Evolutionary conservation across 805 yeast genomes (phyloP), one percentile per base, ranked within the genome.

Genomic region (Barnettozyma siamensis): DNA sequence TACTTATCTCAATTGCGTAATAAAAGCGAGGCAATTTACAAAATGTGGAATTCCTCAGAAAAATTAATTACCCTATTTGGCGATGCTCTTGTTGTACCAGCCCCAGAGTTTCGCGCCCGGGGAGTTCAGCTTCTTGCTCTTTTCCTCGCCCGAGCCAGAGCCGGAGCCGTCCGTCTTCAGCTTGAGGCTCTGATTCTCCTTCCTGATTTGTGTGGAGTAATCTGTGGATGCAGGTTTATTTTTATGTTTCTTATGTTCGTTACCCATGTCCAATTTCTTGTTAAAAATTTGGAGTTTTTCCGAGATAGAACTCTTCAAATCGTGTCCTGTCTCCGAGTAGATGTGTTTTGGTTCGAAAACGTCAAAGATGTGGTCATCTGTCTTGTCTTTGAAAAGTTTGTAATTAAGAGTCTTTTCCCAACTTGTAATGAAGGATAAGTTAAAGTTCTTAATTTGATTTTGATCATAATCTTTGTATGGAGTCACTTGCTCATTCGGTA

Each of bases 341-440:
- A 62, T 43, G 46, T 67, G 72, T 32, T 57, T 65, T 17, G 80
- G 80, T 44, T 70, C 74, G 40, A 76, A 76, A 30, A 75, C 66
- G 57, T 77, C 82, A 59, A 83, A 83, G 29, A 83, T 59, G 51
- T 84, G 84, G 53, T 79, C 83, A 53, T 83, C 89, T 0, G 89
- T 82, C 37, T 59, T 60, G 20, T 55, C 50, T 47, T 76, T 67
- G 58, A 82, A 84, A 1, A 79, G 63, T 29, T 65, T 52, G 52
- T 65, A 83, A 49, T 78, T 80, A 41, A 66, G 65, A 0, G 88
- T 78, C 19, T 49, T 41, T 47, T 65, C 69, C 84, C 89, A 85
- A 16, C 47, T 55, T 5, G 62, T 59, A 8, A 76, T 64, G 69
- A 76, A 84, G 19, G 60, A 48, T 12, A 45, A 26, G 41, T 70